Conservation (phyloP, 2,329 filamentous ascomycete genomes). For the Claviceps fusiformis region DNA sequence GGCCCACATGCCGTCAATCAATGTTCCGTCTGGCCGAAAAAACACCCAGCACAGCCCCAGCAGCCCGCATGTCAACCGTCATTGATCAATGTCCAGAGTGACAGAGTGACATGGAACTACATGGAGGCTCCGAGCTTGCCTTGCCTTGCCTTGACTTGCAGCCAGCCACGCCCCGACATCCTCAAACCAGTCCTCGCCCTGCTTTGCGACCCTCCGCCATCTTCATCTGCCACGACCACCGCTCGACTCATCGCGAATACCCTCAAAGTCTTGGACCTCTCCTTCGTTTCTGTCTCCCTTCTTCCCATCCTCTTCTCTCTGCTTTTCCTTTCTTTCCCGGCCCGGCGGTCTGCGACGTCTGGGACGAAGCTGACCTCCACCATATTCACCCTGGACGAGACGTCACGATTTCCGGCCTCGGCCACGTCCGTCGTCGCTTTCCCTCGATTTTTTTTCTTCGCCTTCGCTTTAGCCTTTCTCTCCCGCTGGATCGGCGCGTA, state of each 20-base stretch:
- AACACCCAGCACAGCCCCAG: background rate
- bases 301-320: background rate
- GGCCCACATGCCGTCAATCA: background rate
- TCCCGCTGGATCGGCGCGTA: slow-evolving; percentile 1
- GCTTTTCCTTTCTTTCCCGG: background rate
- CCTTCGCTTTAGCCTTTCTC: background rate
- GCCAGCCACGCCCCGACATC: background rate
- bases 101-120: too few relatives aligned
- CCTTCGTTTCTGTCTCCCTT: background rate
- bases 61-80: background rate
- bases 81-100: too few relatives aligned
- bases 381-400: background rate
- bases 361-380: slow-evolving; percentile 1
- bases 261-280: background rate
- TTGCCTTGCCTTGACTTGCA: too few relatives aligned
- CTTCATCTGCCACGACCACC: slow-evolving; percentile 3
- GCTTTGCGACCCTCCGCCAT: background rate
- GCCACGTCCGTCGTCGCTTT: background rate
- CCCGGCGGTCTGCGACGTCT: slow-evolving; percentile 2
- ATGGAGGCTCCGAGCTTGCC: too few relatives aligned
- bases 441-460: background rate
- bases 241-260: background rate
- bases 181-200: background rate
- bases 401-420: background rate
- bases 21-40: background rate